Percentiles rank a stretch among this genome's conserved stretches.
phyloP scores from a whole-genome alignment of 164 flowering plant genomes.

The Nymphaea colorata region DNA sequence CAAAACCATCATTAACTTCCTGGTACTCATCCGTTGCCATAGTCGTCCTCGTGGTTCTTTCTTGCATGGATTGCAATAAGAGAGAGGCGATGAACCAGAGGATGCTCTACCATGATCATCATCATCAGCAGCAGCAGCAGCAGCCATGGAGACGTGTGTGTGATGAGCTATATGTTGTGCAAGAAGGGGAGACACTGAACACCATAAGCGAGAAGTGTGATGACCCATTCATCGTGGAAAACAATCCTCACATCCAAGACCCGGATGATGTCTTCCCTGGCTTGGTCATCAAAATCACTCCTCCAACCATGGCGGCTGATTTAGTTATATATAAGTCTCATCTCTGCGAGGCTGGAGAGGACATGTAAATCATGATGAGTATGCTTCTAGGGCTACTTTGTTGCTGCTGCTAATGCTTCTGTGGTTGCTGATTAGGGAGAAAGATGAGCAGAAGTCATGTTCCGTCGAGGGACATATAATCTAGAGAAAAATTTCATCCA shows the following conservation, averaged over 20 bases:
- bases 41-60: background rate
- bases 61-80: background rate
- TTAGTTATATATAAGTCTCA: no score
- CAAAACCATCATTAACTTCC: background rate
- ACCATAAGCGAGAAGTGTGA: background rate
- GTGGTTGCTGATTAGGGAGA: no score
- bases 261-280: background rate
- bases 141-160: background rate
- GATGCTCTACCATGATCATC: background rate
- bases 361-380: no score
- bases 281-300: background rate
- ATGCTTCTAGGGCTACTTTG: no score
- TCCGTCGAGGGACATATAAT: no score
- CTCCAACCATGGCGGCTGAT: no score
- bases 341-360: no score
- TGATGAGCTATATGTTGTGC: background rate
- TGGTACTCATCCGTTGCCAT: background rate
- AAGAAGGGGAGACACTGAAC: background rate
- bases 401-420: no score
- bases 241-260: background rate
- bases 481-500: no score
- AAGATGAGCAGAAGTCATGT: no score
- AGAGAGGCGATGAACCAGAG: background rate
- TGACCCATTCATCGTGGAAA: background rate
- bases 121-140: background rate